These are phyloP conservation scores for Hippophae tibetana DNA, from an alignment of 306 rosid genomes.

Conservation along the genomic window DNA sequence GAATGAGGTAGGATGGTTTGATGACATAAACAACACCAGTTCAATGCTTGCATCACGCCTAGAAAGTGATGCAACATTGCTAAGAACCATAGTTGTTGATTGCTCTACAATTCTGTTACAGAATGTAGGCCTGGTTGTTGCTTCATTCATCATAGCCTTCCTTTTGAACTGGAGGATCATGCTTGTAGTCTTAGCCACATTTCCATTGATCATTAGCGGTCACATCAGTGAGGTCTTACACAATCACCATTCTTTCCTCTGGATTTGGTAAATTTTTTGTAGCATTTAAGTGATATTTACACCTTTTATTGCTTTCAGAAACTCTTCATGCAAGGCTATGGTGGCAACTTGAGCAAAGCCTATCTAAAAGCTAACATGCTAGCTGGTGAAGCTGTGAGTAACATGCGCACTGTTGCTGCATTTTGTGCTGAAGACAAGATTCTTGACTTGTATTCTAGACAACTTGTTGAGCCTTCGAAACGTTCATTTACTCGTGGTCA, in stretches of 20 bases:
- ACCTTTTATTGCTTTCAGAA: conserved; percentile 42
- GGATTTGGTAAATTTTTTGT: neutral
- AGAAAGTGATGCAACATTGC: conserved; percentile 71
- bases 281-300: conserved; percentile 4
- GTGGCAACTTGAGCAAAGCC: conserved; percentile 98
- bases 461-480: conserved; percentile 73
- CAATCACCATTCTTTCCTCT: conserved; percentile 11
- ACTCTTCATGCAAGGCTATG: conserved; percentile 89
- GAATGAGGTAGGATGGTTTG: conserved; percentile 97
- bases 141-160: conserved; percentile 79
- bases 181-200: conserved; percentile 80
- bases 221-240: conserved; percentile 77
- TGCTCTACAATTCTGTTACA: conserved; percentile 73
- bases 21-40: conserved; percentile 71
- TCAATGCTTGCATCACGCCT: conserved; percentile 83
- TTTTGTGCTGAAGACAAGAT: conserved; percentile 87
- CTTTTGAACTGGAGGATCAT: conserved; percentile 92
- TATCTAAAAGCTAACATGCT: conserved; percentile 89
- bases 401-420: conserved; percentile 87
- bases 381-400: conserved; percentile 96
- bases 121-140: conserved; percentile 71
- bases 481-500: conserved; percentile 75
- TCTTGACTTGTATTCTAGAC: conserved; percentile 61
- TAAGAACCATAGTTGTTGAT: conserved; percentile 77
- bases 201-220: conserved; percentile 82